Evolutionary conservation across 805 yeast genomes (phyloP), one percentile per base, ranked within the genome.

Genomic region (Saturnispora zaruensis): DNA sequence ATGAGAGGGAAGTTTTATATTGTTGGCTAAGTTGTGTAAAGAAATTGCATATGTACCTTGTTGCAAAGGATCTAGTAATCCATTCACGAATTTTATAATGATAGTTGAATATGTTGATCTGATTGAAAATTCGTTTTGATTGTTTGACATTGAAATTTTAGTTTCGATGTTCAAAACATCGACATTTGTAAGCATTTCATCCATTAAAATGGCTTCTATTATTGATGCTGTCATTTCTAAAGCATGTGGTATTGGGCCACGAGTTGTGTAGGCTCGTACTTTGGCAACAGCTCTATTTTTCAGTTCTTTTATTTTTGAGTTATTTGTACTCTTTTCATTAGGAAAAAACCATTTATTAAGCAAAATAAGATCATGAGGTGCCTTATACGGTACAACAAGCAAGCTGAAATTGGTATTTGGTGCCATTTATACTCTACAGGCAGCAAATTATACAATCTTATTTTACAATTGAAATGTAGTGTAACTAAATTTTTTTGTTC

Each of bases 71-170:
- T 93, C 99, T 34, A 93, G 66, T 3, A 88, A 65, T 2, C 97
- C 98, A 65, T 93, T 93, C 24, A 93, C 97, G 67, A 91, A 88
- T 51, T 95, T 71, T 25, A 88, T 81, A 11, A 90, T 59, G 0
- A 88, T 78, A 86, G 85, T 81, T 0, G 89, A 69, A 61, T 85
- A 86, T 5, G 82, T 71, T 53, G 81, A 58, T 53, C 79, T 74
- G 2, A 78, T 58, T 0, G 70, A 54, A 44, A 62, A 61, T 16
- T 67, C 56, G 45, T 74, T 77, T 8, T 53, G 36, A 6, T 41
- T 8, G 20, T 9, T 6, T 20, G 38, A 23, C 34, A 13, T 20
- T 16, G 43, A 33, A 28, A 28, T 34, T 6, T 49, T 9, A 1
- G 44, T 4, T 44, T 50, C 51, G 25, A 34, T 37, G 6, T 16